Base-by-base conservation (phyloP, 208 protist species). In the Leishmania mexicana region DNA sequence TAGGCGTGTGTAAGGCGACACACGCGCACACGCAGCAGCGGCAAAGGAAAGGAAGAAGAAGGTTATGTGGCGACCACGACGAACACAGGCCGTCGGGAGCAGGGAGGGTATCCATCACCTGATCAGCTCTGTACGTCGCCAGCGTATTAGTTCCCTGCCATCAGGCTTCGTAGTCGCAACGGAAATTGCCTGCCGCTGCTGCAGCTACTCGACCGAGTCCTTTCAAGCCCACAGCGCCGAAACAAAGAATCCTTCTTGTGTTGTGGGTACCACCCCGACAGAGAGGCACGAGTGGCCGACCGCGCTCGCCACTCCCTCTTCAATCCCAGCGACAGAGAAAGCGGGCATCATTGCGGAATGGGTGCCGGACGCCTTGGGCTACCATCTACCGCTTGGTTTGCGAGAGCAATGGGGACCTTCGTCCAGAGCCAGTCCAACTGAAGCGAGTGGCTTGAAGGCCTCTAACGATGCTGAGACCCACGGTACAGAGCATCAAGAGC, bases 331-430 rank as follows among this genome's bases (percentile, higher is more conserved):
- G 70, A 17, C 40, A 13, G 70, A 77, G 40, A 62, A 70, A 10
- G 57, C 45, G 13, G 87, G 84, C 21, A 79, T 90, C 68, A 88
- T 86, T 57, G 81, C 78, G 19, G 58, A 54, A 13, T 79, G 81
- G 62, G 80, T 88, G 21, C 79, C 68, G 0, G 87, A 90, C 60
- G 79, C 17, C 31, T 68, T 88, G 51, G 81, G 87, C 60, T 90
- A 88, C 75, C 83, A 90, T 73, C 53, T 81, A 21, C 79, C 80
- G 10, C 70, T 79, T 11, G 54, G 19, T 2, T 10, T 45, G 49
- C 74, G 74, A 70, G 71, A 70, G 13, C 38, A 38, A 40, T 60
- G 51, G 57, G 45, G 54, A 24, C 53, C 68, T 45, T n/a, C 42
- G 53, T 21, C 57, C 3, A 65, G 19, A 21, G 0, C 70, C 3